Base-by-base conservation (phyloP, 2,329 filamentous ascomycete genomes). In the Ceratocystis papillata region DNA sequence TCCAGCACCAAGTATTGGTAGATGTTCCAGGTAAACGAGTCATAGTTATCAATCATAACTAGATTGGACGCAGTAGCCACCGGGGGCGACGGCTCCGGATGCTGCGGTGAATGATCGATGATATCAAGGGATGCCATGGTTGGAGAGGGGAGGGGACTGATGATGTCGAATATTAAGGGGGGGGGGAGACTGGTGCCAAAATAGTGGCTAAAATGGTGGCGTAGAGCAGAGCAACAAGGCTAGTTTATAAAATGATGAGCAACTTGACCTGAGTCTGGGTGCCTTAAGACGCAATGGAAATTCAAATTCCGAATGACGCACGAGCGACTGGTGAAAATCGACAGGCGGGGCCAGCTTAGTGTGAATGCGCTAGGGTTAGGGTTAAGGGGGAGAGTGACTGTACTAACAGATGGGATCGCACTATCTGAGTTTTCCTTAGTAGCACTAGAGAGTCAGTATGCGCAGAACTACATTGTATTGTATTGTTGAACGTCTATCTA, bases 11-110 rank as follows among this genome's bases (percentile, higher is more conserved):
- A 85, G 73, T 99, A 99, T 76, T 99, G 95, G 76, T 97, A 99
- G 67, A 99, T 90, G 74, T 99, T 99, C 90, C 92, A 99, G 67
- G 93, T 96, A 76, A 99, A 99, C 2, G 94, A 97, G 77, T 99
- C 94, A 77, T 97, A 99, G 77, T 99, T 99, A 80, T 99, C 94
- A 72, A 99, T 96, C 69, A 99, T 82, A 69, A 99, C 83, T 67
- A 99, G 82, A 76, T 97, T 97, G 67, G 88, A 89, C 30, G 94
- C 94, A 63, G 86, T 91, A 28, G 87, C 75, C 64, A 96, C 80
- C 45, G 86, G 85, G 64, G 86, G 79, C 37, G 87, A 86, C 64
- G 88, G 87, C 69, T 87, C 83, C 68, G 90, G 89, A 76, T 96
- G 87, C 74, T 88, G 87, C 72, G 92, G 91, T 68, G 93, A 96